Evolutionary conservation across 805 yeast species (phyloP), one percentile per base, ranked within the genome.

Genomic region (Peterozyma toletana): DNA sequence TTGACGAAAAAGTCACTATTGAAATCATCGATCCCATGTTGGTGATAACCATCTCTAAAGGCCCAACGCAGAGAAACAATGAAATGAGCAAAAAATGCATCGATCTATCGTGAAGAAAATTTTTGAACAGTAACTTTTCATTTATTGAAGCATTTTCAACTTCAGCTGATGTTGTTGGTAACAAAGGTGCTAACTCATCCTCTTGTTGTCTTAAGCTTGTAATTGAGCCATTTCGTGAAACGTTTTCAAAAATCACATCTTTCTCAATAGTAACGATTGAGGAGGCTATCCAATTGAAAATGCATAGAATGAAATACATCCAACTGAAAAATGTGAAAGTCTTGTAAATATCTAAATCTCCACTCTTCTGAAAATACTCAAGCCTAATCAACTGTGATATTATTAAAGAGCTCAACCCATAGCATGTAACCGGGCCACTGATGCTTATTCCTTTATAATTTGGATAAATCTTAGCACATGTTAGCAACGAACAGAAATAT

Each of bases 381-480:
- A 71, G 56, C 47, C 70, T 75, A 57, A 77, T 60, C 38, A 77
- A 56, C 57, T 80, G 89, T 0, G 96, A 74, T 3, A 86, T 83
- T 39, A 90, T 61, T 44, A 93, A 66, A 2, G 95, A 77, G 5
- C 95, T 83, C 30, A 88, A 55, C 1, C 98, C 99, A 60, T 84
- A 90, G 49, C 83, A 83, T 0, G 95, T 77, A 2, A 91, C 90
- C 0, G 99, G 99, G 38, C 85, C 73, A 42, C 95, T 83, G 37
- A 91, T 87, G 30, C 96, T 85, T 44, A 91, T 62, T 2, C 95
- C 83, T 47, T 87, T 86, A 39, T 72, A 70, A 35, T 77, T 67
- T 0, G 95, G 95, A 55, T 79, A 86, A n/a, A 89, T 75, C 53
- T 85, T 80, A 2, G 96, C 95, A 64, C 96, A 87, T 1, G 95